A percentile compares a stretch with the other conserved stretches of the same genome.
phyloP scores from a whole-genome alignment of 345 rosid species.

The Euphorbia tirucalli region DNA sequence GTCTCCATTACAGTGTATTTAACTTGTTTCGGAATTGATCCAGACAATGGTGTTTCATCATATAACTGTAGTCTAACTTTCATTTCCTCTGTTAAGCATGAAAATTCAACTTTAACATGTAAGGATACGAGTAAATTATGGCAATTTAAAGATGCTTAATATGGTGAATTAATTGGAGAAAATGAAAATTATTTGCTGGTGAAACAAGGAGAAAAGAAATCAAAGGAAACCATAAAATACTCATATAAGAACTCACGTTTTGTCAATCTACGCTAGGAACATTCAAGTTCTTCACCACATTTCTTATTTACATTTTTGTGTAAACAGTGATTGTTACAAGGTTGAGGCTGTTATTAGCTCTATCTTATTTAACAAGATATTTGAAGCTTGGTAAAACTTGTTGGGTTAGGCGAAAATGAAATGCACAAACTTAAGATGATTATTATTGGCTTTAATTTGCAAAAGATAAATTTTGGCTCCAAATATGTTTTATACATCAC shows the following conservation, averaged over 20 bases:
- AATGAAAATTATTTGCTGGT: background rate
- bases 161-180: background rate
- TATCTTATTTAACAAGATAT: background rate
- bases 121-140: background rate
- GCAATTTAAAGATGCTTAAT: background rate
- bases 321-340: background rate
- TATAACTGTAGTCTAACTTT: conserved; percentile 63
- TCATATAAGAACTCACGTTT: background rate
- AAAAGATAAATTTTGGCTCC: background rate
- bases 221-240: background rate
- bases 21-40: conserved; percentile 73
- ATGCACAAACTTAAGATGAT: background rate
- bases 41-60: conserved; percentile 74
- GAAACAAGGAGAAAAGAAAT: conserved; percentile 1
- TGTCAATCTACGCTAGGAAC: background rate
- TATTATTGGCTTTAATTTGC: background rate
- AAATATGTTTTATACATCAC: too few species aligned
- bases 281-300: background rate
- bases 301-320: background rate
- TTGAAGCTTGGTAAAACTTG: background rate
- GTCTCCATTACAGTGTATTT: conserved; percentile 72
- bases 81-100: conserved; percentile 73
- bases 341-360: background rate
- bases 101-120: background rate
- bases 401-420: background rate